phyloP scores from a whole-genome alignment of 2,329 filamentous ascomycete species.

The Fusarium coffeatum region DNA sequence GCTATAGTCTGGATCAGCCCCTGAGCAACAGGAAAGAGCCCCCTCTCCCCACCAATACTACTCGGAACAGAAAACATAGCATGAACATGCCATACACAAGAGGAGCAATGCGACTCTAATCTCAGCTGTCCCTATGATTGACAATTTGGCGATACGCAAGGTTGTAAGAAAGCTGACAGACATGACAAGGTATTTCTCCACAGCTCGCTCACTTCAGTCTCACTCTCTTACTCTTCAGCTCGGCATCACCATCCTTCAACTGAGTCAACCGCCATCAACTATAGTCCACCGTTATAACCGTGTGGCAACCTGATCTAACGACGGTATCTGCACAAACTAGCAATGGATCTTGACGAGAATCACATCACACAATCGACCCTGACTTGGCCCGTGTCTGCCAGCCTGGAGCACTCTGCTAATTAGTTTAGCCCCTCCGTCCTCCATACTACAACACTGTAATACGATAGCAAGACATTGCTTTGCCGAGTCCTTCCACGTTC shows the following conservation, averaged over 20 bases:
- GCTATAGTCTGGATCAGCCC: conserved; percentile 11
- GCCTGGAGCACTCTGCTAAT: conserved; percentile 13
- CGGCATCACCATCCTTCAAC: conserved; percentile 12
- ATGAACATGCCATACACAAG: conserved; percentile 19
- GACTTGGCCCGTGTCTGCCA: conserved; percentile 2
- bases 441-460: conserved; percentile 4
- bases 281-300: conserved; percentile 23
- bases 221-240: conserved; percentile 4
- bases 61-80: neutral
- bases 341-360: conserved; percentile 10
- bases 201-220: neutral
- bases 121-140: neutral
- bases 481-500: conserved; percentile 9
- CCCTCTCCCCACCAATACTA: conserved; percentile 22
- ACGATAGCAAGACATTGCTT: neutral
- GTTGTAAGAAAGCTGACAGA: neutral
- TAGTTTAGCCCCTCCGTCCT: conserved; percentile 16
- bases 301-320: conserved; percentile 24
- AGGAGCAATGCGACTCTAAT: conserved; percentile 19
- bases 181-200: neutral
- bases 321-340: conserved; percentile 13
- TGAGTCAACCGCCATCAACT: conserved; percentile 24
- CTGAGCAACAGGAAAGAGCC: neutral
- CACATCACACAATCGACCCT: conserved; percentile 19
- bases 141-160: neutral